phyloP scores from a whole-genome alignment of 2,329 filamentous ascomycete species.

The Neofusicoccum cordaticola region DNA sequence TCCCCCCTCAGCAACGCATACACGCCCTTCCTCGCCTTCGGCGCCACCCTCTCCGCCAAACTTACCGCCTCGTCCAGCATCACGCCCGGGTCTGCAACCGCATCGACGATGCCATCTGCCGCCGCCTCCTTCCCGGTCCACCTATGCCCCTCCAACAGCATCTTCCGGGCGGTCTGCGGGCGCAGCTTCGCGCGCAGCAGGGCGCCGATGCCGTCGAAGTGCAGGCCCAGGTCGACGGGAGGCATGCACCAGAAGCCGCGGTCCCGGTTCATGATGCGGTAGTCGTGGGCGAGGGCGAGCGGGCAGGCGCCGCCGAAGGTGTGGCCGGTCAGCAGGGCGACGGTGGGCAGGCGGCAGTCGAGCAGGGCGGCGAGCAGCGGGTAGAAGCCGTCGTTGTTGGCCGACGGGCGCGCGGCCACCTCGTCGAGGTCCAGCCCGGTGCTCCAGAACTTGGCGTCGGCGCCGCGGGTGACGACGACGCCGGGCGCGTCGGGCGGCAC shows the following conservation, averaged over 20 bases:
- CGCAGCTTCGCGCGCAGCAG: conserved; percentile 52
- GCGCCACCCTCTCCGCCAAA: conserved; percentile 42
- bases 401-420: conserved; percentile 49
- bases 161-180: conserved; percentile 52
- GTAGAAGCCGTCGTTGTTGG: conserved; percentile 57
- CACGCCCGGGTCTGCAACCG: conserved; percentile 45
- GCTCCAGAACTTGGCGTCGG: conserved; percentile 44
- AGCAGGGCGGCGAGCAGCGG: conserved; percentile 51
- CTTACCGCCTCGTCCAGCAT: conserved; percentile 42
- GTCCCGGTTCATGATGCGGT: conserved; percentile 40
- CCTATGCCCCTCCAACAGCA: conserved; percentile 55
- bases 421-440: conserved; percentile 48
- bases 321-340: conserved; percentile 49
- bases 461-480: conserved; percentile 49
- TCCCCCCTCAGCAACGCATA: conserved; percentile 53
- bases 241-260: conserved; percentile 42
- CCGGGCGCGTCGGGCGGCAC: conserved; percentile 25
- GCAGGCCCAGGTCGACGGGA: conserved; percentile 54
- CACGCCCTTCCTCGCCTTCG: conserved; percentile 48
- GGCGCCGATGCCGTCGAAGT: conserved; percentile 55
- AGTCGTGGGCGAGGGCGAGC: conserved; percentile 48
- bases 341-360: conserved; percentile 50
- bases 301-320: conserved; percentile 51
- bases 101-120: conserved; percentile 54
- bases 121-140: conserved; percentile 54